These are phyloP conservation scores for Phytophthora fragariae DNA, from an alignment of 352 stramenopile genomes.

Conservation along the genomic window DNA sequence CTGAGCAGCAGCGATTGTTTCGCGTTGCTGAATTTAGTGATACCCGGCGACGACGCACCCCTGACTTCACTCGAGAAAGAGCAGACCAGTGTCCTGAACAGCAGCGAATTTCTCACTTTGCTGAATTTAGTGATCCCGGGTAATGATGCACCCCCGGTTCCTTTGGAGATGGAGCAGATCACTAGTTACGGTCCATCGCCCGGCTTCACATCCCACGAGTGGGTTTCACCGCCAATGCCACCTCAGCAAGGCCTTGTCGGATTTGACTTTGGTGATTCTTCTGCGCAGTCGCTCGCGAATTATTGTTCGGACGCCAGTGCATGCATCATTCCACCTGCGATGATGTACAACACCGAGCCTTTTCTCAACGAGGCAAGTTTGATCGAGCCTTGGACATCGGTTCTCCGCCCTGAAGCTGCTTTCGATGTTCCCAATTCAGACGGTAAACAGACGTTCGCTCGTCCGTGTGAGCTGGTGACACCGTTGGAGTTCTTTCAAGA, in stretches of 20 bases:
- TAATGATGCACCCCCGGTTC: background rate
- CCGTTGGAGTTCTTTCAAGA: constrained; percentile 5
- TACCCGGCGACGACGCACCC: constrained; percentile 14
- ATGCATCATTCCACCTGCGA: background rate
- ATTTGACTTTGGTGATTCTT: background rate
- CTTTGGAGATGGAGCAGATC: constrained; percentile 9
- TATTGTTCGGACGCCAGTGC: background rate
- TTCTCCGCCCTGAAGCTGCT: background rate
- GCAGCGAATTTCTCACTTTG: constrained; percentile 24
- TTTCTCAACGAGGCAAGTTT: background rate
- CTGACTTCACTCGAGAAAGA: constrained; percentile 9
- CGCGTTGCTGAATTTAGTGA: constrained; percentile 37
- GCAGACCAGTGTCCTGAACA: constrained; percentile 5
- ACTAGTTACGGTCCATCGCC: background rate
- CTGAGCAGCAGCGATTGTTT: constrained; percentile 19
- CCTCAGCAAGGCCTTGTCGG: background rate
- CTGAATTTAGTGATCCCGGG: constrained; percentile 38
- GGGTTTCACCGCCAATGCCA: background rate
- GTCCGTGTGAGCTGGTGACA: background rate
- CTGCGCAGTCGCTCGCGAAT: background rate
- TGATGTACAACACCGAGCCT: background rate
- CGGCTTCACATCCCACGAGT: background rate
- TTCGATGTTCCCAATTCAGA: background rate
- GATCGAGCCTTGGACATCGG: constrained; percentile 4
- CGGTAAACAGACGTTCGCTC: background rate